These are phyloP conservation scores for Triticum dicoccoides DNA, from an alignment of 176 grass and related monocot species.

Conservation along the genomic window DNA sequence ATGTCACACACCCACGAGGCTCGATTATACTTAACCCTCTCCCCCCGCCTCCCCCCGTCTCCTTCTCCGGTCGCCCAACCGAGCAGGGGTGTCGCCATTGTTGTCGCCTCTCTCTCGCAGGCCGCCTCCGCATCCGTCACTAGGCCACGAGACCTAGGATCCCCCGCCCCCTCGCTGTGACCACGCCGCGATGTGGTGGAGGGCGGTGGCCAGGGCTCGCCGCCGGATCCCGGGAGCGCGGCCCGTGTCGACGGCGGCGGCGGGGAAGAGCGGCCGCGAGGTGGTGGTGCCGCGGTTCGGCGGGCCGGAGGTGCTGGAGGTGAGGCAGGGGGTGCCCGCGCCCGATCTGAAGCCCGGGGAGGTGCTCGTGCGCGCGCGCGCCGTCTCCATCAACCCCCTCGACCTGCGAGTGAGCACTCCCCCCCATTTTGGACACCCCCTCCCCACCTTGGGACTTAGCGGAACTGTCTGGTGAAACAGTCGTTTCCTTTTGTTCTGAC, in stretches of 20 bases:
- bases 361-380: constrained; percentile 83
- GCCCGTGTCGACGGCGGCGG: constrained; percentile 29
- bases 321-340: constrained; percentile 55
- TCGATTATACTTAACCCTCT: constrained; percentile 21
- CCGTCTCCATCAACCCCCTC: constrained; percentile 89
- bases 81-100: constrained; percentile 25
- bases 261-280: constrained; percentile 47
- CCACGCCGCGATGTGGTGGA: constrained; percentile 52
- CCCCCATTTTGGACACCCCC: not conserved
- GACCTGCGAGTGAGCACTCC: constrained; percentile 76
- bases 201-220: constrained; percentile 24
- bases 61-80: constrained; percentile 10
- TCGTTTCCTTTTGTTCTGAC: not conserved
- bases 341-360: constrained; percentile 83
- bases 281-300: constrained; percentile 87
- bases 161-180: not conserved
- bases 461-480: not conserved
- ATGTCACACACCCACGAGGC: not conserved
- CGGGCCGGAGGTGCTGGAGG: constrained; percentile 78
- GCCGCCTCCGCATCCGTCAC: not conserved
- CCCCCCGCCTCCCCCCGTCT: not conserved
- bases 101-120: constrained; percentile 12
- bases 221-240: constrained; percentile 28
- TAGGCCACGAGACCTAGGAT: not conserved
- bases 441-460: not conserved